Evolutionary conservation across 2,329 filamentous ascomycete genomes (phyloP).

Genomic region (Penicillium sp.): DNA sequence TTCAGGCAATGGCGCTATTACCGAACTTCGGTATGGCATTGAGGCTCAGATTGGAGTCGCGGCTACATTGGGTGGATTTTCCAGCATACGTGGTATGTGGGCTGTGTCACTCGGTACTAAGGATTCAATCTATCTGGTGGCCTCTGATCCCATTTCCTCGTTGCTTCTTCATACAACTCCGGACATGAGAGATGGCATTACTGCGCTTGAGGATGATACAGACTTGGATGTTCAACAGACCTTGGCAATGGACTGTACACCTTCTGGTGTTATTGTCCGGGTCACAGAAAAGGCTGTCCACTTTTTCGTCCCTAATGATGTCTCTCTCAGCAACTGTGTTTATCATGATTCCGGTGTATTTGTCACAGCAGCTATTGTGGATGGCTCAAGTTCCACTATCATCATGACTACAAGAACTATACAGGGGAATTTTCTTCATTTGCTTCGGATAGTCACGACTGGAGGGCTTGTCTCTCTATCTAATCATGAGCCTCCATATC

Average conservation of each 20-base stretch:
- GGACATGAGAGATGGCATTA: slow-evolving; percentile 39
- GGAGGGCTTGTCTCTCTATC: slow-evolving; percentile 20
- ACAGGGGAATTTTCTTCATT: slow-evolving; percentile 28
- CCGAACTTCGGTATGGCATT: slow-evolving; percentile 67
- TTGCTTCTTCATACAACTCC: slow-evolving; percentile 39
- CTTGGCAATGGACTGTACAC: slow-evolving; percentile 42
- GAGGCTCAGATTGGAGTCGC: slow-evolving; percentile 62
- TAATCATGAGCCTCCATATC: slow-evolving; percentile 22
- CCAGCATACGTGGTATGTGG: slow-evolving; percentile 46
- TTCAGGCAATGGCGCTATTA: slow-evolving; percentile 57
- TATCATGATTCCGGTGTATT: slow-evolving; percentile 25
- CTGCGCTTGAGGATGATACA: slow-evolving; percentile 37
- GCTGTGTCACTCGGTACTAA: slow-evolving; percentile 35
- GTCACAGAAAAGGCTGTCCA: slow-evolving; percentile 41
- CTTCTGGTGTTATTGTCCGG: slow-evolving; percentile 40
- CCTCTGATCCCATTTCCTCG: slow-evolving; percentile 43
- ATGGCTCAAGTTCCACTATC: slow-evolving; percentile 29
- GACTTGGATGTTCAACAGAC: slow-evolving; percentile 46
- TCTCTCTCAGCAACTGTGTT: slow-evolving; percentile 21
- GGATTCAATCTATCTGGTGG: slow-evolving; percentile 39
- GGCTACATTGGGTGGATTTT: slow-evolving; percentile 41
- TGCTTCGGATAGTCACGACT: slow-evolving; percentile 23
- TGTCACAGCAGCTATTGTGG: slow-evolving; percentile 31
- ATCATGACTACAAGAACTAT: slow-evolving; percentile 27
- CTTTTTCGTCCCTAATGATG: slow-evolving; percentile 26